These are phyloP conservation scores for Cutaneotrichosporon cyanovorans DNA, from an alignment of 1,284 basidiomycete genomes.

Conservation along the genomic window DNA sequence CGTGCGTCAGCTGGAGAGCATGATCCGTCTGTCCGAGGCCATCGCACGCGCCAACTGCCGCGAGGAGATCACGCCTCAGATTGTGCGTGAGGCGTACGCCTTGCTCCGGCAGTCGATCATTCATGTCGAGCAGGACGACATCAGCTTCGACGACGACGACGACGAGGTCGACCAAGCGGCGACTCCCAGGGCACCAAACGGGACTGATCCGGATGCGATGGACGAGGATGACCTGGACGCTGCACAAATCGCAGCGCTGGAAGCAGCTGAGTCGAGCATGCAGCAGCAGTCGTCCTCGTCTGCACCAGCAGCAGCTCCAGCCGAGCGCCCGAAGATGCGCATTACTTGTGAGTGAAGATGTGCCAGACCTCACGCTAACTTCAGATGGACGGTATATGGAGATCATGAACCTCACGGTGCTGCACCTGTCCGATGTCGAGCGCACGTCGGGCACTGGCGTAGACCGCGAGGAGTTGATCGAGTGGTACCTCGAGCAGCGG, in stretches of 20 bases:
- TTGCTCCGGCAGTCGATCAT: conserved; percentile 95
- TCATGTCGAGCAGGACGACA: conserved; percentile 97
- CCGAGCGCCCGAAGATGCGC: conserved; percentile 64
- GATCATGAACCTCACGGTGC: conserved; percentile 67
- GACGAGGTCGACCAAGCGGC: conserved; percentile 52
- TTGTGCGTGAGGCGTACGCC: conserved; percentile 91
- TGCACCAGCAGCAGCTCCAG: background rate
- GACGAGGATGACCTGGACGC: conserved; percentile 54
- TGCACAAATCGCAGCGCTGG: conserved; percentile 53
- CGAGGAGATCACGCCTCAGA: conserved; percentile 81
- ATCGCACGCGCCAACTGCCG: conserved; percentile 96
- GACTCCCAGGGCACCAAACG: conserved; percentile 39
- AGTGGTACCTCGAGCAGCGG: conserved; percentile 90
- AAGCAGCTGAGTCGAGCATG: conserved; percentile 42
- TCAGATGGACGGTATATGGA: conserved; percentile 81
- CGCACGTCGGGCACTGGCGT: conserved; percentile 67
- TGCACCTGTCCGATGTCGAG: conserved; percentile 75
- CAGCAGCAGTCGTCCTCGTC: conserved; percentile 25
- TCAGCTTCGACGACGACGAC: conserved; percentile 94
- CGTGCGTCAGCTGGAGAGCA: conserved; percentile 93
- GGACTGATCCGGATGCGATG: conserved; percentile 53
- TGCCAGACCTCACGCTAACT: background rate
- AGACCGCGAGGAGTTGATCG: conserved; percentile 80
- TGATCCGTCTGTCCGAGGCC: conserved; percentile 94
- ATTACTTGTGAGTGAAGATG: conserved; percentile 56